phyloP scores from a whole-genome alignment of 208 protist genomes.

The Endotrypanum monterogeii region DNA sequence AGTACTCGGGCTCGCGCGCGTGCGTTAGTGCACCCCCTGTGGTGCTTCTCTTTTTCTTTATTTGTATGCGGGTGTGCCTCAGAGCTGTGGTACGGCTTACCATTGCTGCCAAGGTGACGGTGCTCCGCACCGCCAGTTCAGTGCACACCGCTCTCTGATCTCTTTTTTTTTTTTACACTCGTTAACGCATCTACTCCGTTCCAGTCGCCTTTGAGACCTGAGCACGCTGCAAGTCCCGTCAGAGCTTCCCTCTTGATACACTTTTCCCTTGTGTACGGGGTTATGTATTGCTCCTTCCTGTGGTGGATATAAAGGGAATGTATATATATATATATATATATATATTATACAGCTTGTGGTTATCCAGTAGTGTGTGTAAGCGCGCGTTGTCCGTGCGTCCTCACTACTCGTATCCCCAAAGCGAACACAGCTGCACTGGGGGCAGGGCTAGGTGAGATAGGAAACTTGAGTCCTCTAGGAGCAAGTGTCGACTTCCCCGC shows the following conservation, averaged over 20 bases:
- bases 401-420: background rate
- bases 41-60: too few relatives aligned
- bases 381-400: too few relatives aligned
- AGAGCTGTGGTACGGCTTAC: background rate
- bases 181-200: background rate
- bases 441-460: background rate
- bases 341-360: too few relatives aligned
- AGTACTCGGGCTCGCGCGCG: background rate
- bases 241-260: background rate
- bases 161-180: background rate
- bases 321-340: too few relatives aligned
- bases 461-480: background rate
- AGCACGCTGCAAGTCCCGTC: background rate
- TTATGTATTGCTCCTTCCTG: background rate
- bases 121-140: background rate
- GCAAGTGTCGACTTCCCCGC: background rate
- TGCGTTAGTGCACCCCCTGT: too few relatives aligned
- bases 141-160: background rate
- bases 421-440: background rate
- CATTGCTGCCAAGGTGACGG: background rate
- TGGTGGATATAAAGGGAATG: background rate
- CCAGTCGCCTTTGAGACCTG: background rate
- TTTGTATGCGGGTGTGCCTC: background rate
- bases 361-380: background rate
- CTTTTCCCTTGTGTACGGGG: background rate